Evolutionary conservation across 106 monocot genomes (phyloP), one percentile per base, ranked within the genome.

Genomic region (Dendrobium catenatum): DNA sequence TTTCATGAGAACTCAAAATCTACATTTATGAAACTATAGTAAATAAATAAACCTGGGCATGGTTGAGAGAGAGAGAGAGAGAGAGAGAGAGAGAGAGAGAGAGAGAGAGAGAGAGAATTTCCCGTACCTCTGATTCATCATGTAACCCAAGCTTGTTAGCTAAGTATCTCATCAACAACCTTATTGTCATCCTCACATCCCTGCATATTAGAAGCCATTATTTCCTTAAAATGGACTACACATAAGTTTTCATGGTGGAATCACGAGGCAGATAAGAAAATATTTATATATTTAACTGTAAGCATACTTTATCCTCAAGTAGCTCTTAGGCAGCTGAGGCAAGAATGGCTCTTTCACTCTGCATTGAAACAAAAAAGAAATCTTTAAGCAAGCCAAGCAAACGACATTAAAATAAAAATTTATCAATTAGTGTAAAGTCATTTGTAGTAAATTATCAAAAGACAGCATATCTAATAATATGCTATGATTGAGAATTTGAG

Each of bases 161-260:
- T 86, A 93, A 76, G 89, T 93, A 93, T 77, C 90, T 93, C 82
- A 89, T 93, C 87, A 93, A 41, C 78, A 93, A 81, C 75, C 88
- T 72, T 41, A 93, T 54, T 51, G 93, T 90, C 85, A 85, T 89
- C 59, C 83, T 87, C 77, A 85, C 90, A 79, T 93, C 85, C 85
- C 90, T 93, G 80, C 18, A 55, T 76, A 29, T 72, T 9, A 81
- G 70, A 37, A 48, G 5, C 17, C 8, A 75, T 26, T 37, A 79
- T 29, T 42, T 22, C 66, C 6, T 72, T 29, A 33, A 46, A 46
- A 46, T 7, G 46, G 1, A 46, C 46, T 46, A 1, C 46, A 8
- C 46, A 46, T 46, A 46, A 46, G 46, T 40, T 17, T 17, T 37
- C 16, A 40, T 41, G 10, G 41, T 40, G 73, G 18, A 77, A 73